Percentiles rank a stretch among this genome's conserved stretches.
These are phyloP conservation scores for Digitaria exilis DNA, from an alignment of 202 grass and related monocot species.

Conservation along the genomic window DNA sequence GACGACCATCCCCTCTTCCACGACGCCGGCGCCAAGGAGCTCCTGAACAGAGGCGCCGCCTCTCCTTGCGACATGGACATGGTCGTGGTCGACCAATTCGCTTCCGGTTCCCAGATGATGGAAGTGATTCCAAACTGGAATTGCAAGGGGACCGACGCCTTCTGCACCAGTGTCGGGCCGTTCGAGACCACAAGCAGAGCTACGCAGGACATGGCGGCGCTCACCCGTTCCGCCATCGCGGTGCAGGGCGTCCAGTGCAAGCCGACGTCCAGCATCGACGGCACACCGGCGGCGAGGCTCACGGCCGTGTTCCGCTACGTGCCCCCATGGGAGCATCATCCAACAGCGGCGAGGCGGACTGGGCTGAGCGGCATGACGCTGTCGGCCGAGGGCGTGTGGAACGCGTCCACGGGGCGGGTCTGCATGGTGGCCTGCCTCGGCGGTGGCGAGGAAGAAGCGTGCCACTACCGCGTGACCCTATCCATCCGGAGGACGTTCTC, in stretches of 20 bases:
- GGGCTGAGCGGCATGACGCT: slow-evolving; percentile 51
- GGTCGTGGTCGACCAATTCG: neutral
- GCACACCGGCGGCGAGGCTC: slow-evolving; percentile 15
- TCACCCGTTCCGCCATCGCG: slow-evolving; percentile 31
- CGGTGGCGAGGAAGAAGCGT: slow-evolving; percentile 17
- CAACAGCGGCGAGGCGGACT: slow-evolving; percentile 11
- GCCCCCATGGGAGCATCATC: slow-evolving; percentile 41
- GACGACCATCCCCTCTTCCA: neutral
- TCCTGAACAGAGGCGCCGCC: slow-evolving; percentile 38
- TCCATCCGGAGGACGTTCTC: slow-evolving; percentile 54
- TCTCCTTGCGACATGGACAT: neutral
- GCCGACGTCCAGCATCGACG: neutral
- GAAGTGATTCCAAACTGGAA: slow-evolving; percentile 47
- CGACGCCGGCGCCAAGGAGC: too few relatives aligned
- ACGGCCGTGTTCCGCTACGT: slow-evolving; percentile 52
- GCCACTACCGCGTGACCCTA: slow-evolving; percentile 54
- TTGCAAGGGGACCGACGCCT: slow-evolving; percentile 40
- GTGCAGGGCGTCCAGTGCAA: slow-evolving; percentile 53
- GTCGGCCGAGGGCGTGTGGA: slow-evolving; percentile 65
- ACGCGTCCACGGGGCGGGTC: slow-evolving; percentile 37
- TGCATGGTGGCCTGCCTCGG: slow-evolving; percentile 70
- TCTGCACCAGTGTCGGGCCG: slow-evolving; percentile 61
- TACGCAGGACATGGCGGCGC: too few relatives aligned
- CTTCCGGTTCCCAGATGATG: too few relatives aligned
- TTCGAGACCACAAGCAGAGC: slow-evolving; percentile 49